phyloP scores from a whole-genome alignment of 768 basidiomycete species.

The Kwoniella pini region DNA sequence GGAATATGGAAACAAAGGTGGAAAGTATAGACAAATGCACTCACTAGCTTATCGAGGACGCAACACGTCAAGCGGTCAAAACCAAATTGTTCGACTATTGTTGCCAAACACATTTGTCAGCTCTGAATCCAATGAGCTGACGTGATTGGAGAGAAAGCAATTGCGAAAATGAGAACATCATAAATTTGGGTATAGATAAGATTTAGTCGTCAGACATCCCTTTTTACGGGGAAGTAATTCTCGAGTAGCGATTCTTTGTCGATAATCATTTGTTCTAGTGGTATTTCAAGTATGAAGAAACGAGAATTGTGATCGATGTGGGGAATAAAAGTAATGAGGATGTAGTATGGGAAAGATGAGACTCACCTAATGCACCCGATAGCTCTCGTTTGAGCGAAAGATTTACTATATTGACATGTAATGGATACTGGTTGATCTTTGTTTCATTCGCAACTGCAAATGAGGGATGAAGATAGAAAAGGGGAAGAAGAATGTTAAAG shows the following conservation, averaged over 20 bases:
- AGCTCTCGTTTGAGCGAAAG: constrained; percentile 4
- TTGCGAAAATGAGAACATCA: neutral
- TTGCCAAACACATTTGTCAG: neutral
- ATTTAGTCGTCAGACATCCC: constrained; percentile 46
- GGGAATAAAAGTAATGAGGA: neutral
- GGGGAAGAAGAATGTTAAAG: neutral
- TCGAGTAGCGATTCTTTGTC: constrained; percentile 54
- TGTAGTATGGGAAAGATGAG: neutral
- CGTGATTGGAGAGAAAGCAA: neutral
- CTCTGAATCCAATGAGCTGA: neutral
- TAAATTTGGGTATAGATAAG: constrained; percentile 42
- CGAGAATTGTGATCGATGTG: neutral
- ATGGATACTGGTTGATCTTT: neutral
- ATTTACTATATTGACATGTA: constrained; percentile 15
- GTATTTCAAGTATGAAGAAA: too few species aligned
- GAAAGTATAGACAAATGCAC: too few species aligned
- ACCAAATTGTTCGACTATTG: constrained; percentile 2
- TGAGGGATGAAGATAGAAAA: neutral
- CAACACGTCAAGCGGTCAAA: neutral
- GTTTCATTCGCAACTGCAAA: neutral
- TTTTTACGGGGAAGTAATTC: constrained; percentile 31
- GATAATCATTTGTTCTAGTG: constrained; percentile 45
- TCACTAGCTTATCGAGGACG: constrained; percentile 6
- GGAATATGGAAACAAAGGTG: neutral
- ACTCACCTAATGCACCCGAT: too few species aligned